A percentile compares a stretch with the other conserved stretches of the same genome.
Conservation (phyloP, 495 filamentous ascomycete genomes). For the Achaetomiella virescens region DNA sequence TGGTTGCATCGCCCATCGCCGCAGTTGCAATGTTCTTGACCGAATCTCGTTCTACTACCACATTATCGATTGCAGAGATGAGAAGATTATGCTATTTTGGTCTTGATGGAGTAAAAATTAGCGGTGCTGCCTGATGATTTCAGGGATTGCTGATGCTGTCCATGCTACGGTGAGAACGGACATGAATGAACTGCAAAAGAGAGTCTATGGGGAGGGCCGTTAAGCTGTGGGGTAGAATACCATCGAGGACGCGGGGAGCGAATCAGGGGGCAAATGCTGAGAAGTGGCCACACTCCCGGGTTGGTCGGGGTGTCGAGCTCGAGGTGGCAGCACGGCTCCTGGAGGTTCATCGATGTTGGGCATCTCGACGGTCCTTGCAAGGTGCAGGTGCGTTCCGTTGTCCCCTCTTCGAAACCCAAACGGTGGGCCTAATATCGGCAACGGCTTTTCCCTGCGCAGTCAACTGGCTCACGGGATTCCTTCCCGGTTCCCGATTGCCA, state of each 20-base stretch:
- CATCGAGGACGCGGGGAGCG: constrained; percentile 8
- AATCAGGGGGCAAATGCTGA: constrained; percentile 14
- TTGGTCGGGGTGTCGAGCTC: neutral
- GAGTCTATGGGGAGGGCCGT: constrained; percentile 3
- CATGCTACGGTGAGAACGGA: neutral
- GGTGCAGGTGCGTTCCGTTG: neutral
- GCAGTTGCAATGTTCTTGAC: constrained; percentile 13
- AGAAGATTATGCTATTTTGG: neutral
- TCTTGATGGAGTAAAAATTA: constrained; percentile 14
- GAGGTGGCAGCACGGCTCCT: too few relatives aligned
- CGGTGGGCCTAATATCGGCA: neutral
- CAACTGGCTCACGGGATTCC: neutral
- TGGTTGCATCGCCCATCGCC: neutral
- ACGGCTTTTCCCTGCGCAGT: constrained; percentile 1
- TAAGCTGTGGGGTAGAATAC: neutral
- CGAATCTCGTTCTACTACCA: constrained; percentile 14
- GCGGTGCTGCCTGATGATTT: too few relatives aligned
- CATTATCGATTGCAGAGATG: constrained; percentile 7
- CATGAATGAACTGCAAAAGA: neutral
- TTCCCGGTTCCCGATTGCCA: constrained; percentile 1
- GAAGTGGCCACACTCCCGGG: constrained; percentile 15
- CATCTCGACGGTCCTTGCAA: too few relatives aligned
- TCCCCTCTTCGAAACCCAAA: neutral
- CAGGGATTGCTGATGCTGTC: too few relatives aligned
- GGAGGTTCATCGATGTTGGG: too few relatives aligned